phyloP scores from a whole-genome alignment of 495 filamentous ascomycete genomes.

The Xylaria acuta region DNA sequence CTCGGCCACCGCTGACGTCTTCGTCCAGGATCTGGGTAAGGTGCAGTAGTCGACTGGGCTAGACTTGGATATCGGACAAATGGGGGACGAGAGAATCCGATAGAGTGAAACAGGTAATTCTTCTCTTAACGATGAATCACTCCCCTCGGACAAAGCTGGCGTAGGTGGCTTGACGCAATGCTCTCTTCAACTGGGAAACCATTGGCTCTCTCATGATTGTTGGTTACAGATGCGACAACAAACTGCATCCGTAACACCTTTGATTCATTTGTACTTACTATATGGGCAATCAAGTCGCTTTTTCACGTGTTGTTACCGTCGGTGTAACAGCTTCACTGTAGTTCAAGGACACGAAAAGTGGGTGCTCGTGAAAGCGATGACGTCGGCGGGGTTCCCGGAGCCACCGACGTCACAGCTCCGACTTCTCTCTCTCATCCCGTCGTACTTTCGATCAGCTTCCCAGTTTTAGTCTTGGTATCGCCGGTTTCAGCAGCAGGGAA shows the following conservation, averaged over 20 bases:
- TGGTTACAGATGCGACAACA: not conserved
- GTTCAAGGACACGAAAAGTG: not conserved
- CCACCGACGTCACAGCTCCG: conserved; percentile 18
- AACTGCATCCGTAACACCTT: not conserved
- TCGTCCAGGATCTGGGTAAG: conserved; percentile 1
- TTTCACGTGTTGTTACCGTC: not conserved
- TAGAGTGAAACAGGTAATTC: conserved; percentile 8
- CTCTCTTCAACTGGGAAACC: not conserved
- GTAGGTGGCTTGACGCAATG: conserved; percentile 22
- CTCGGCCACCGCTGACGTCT: conserved; percentile 24
- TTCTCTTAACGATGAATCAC: not conserved
- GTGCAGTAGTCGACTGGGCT: conserved; percentile 6
- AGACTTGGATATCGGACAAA: not conserved
- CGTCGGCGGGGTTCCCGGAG: conserved; percentile 20
- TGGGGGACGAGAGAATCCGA: not conserved
- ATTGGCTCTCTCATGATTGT: conserved; percentile 10
- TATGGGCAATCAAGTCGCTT: too few species aligned
- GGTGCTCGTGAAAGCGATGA: conserved; percentile 13
- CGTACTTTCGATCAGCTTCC: not conserved
- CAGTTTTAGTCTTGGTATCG: not conserved
- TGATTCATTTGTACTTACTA: not conserved
- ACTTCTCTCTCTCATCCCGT: not conserved
- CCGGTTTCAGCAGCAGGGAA: not conserved
- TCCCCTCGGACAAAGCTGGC: not conserved
- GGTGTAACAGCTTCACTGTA: not conserved